Evolutionary conservation across 768 basidiomycete genomes (phyloP).

Genomic region (Punctularia strigosozonata): DNA sequence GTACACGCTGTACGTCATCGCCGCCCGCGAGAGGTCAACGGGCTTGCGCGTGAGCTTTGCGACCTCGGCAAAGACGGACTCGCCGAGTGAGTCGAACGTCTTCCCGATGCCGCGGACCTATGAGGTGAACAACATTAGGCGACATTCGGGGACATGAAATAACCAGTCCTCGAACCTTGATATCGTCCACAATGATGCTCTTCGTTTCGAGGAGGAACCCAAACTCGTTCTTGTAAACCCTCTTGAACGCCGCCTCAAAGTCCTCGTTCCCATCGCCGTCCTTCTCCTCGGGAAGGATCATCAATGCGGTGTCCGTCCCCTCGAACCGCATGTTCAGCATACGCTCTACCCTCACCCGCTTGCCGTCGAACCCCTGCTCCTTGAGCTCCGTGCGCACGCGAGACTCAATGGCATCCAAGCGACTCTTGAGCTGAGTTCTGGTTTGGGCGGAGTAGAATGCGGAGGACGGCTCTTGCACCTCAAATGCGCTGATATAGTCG

Average conservation of each 20-base stretch:
- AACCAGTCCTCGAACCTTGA: constrained; percentile 44
- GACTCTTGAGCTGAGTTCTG: constrained; percentile 37
- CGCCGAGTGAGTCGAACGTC: constrained; percentile 72
- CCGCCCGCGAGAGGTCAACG: constrained; percentile 30
- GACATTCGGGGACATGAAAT: background rate
- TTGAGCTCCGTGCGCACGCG: constrained; percentile 57
- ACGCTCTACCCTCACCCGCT: constrained; percentile 63
- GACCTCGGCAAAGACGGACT: constrained; percentile 70
- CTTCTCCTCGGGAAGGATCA: constrained; percentile 52
- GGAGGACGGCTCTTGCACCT: constrained; percentile 85
- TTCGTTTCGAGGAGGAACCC: constrained; percentile 86
- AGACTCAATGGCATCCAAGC: constrained; percentile 56
- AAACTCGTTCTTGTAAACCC: constrained; percentile 76
- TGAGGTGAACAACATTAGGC: background rate
- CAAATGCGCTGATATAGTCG: constrained; percentile 47
- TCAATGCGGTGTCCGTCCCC: constrained; percentile 86
- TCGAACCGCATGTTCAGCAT: constrained; percentile 91
- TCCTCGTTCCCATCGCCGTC: constrained; percentile 52
- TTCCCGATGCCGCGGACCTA: constrained; percentile 86
- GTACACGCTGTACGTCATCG: constrained; percentile 57
- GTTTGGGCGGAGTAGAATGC: constrained; percentile 59
- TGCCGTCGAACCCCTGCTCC: constrained; percentile 70
- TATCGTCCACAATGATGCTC: constrained; percentile 78
- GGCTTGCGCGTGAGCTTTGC: constrained; percentile 32
- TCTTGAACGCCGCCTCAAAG: constrained; percentile 70